Base-by-base conservation (phyloP, 192 early-diverging fungal species). In the Allomyces arbusculus region DNA sequence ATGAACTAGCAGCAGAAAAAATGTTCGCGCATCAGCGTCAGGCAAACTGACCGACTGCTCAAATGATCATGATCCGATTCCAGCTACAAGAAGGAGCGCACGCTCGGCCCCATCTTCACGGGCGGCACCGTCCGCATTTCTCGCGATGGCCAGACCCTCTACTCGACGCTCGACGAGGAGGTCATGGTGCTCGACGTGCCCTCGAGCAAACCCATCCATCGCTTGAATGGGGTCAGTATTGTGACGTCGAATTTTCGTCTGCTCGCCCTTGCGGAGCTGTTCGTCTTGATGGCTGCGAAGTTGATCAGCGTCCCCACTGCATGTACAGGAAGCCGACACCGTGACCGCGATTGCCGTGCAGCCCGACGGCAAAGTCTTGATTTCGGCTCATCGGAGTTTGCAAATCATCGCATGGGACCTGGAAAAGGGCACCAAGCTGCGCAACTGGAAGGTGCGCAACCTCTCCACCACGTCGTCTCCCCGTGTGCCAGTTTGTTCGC, bases 61-160 rank as follows among this genome's bases (percentile, higher is more conserved):
- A 0, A 40, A 7, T 40, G 33, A 40, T 8, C 33, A 40, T 40
- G 33, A 8, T 40, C 33, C 7, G 33, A 12, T n/a, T 24, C n/a
- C 23, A 91, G 89, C 74, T 89, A 86, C 80, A 84, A 86, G 62
- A 78, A 80, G 50, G 77, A 82, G 63, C 80, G 79, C 73, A 86
- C 86, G 16, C 89, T 94, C 71, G 89, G 92, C 73, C 88, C 90
- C 16, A 83, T 94, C 44, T 96, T 91, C 70, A 91, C 91, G 20
- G 93, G 93, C 67, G 93, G 93, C 23, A 84, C 90, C 67, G 87
- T 86, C 44, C 83, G 69, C 63, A 72, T 88, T 44, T 78, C 84
- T 61, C 62, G 75, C 24, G 86, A 90, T 67, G 87, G 85, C 68
- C 71, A 76, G 63, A 78, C 68, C 64, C 74, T 96, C 45, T 82